Conservation (phyloP, 2,329 filamentous ascomycete genomes). For the Blastomyces percursus region DNA sequence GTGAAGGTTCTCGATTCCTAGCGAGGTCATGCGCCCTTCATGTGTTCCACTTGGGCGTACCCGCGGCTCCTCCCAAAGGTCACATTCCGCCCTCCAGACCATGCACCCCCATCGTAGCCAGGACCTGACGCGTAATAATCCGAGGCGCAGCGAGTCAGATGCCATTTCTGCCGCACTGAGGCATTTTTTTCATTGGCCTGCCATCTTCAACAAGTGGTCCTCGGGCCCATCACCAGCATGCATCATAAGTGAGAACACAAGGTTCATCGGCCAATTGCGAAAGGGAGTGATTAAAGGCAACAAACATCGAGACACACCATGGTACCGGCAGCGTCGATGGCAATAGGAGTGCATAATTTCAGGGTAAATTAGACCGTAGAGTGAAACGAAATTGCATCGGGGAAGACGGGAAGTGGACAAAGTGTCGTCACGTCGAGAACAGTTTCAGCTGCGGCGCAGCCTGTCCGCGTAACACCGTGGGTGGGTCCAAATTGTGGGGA, state of each 20-base stretch:
- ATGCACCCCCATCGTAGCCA: too few species aligned
- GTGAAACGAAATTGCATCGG: conserved; percentile 2
- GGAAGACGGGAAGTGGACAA: neutral
- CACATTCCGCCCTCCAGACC: too few species aligned
- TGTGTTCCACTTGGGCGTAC: too few species aligned
- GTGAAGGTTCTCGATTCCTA: too few species aligned
- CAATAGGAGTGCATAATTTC: neutral
- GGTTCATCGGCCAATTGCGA: neutral
- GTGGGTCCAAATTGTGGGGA: conserved; percentile 1
- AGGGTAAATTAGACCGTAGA: neutral
- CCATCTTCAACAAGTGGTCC: neutral
- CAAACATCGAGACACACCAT: neutral
- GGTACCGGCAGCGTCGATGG: neutral
- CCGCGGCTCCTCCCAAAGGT: too few species aligned
- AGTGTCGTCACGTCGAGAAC: neutral
- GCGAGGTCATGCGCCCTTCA: too few species aligned
- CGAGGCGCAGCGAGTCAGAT: too few species aligned
- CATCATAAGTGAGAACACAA: neutral
- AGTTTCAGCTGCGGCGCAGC: conserved; percentile 1
- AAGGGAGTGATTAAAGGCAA: too few species aligned
- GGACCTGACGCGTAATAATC: too few species aligned
- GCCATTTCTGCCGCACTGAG: neutral
- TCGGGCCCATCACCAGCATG: neutral
- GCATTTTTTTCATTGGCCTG: conserved; percentile 3
- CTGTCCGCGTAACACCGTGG: neutral